Percentiles rank a stretch among this genome's conserved stretches.
Evolutionary conservation across 257 asterid species (phyloP).

Genomic region (Scutellaria baicalensis): DNA sequence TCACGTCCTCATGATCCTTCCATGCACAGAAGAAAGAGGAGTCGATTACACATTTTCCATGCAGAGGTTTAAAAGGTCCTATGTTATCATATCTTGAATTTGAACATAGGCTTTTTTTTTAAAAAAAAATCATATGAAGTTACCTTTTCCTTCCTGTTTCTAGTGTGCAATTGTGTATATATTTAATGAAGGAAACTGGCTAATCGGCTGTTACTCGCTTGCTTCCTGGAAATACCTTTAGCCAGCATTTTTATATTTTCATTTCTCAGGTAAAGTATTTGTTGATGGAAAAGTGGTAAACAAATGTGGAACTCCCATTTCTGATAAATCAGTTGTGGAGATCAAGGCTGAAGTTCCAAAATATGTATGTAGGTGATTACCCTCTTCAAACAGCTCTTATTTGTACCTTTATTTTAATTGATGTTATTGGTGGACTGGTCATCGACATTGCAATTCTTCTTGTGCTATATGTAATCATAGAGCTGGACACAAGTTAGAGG

Average conservation of each 20-base stretch:
- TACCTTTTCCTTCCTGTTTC: too few relatives aligned
- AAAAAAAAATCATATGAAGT: too few relatives aligned
- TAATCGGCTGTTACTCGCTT: background rate
- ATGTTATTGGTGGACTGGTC: background rate
- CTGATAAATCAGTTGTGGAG: constrained; percentile 80
- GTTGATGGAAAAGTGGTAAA: constrained; percentile 87
- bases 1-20: background rate
- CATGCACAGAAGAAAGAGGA: background rate
- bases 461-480: constrained; percentile 33
- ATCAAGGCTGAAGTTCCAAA: constrained; percentile 95
- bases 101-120: too few relatives aligned
- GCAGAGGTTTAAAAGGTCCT: background rate
- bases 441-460: background rate
- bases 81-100: background rate
- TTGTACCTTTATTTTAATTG: background rate
- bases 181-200: background rate
- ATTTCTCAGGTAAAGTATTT: constrained; percentile 70
- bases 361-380: constrained; percentile 99
- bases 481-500: constrained; percentile 93
- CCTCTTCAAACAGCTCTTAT: constrained; percentile 15
- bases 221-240: background rate
- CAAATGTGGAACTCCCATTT: constrained; percentile 85
- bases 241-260: constrained; percentile 5
- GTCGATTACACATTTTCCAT: background rate
- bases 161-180: background rate